Evolutionary conservation across 75 land plant genomes (phyloP).

Genomic region (Cryptomeria japonica): DNA sequence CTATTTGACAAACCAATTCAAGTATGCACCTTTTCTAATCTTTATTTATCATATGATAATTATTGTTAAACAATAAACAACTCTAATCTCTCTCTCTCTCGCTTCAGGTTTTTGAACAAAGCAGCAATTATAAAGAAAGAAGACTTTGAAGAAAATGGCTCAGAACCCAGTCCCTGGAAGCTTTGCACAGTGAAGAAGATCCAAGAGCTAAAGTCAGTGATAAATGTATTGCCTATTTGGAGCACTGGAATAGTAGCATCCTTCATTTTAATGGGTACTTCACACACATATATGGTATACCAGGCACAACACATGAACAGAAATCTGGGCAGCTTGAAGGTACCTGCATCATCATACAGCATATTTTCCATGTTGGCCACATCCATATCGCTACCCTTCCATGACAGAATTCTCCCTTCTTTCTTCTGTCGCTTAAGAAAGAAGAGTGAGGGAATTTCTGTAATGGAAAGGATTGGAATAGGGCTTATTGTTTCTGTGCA

Average conservation of each 20-base stretch:
- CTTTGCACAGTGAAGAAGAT: conserved; percentile 77
- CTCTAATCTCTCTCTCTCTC: background rate
- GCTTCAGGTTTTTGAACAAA: conserved; percentile 66
- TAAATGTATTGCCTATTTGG: conserved; percentile 76
- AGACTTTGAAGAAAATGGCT: conserved; percentile 30
- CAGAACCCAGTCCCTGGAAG: conserved; percentile 49
- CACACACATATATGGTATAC: conserved; percentile 57
- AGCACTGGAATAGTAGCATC: conserved; percentile 44
- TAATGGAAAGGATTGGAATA: conserved; percentile 66
- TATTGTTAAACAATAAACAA: too few relatives aligned
- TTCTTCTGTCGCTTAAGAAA: background rate
- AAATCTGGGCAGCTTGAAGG: conserved; percentile 37
- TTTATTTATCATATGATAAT: too few relatives aligned
- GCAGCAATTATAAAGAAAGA: conserved; percentile 51
- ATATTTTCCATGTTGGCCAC: conserved; percentile 46
- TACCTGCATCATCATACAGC: conserved; percentile 56
- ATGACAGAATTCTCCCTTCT: conserved; percentile 50
- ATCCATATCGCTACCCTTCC: conserved; percentile 55
- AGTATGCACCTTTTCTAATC: conserved; percentile 18
- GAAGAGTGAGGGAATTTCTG: conserved; percentile 38
- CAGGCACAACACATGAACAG: conserved; percentile 64
- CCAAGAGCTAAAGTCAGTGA: conserved; percentile 72
- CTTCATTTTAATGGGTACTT: conserved; percentile 36
- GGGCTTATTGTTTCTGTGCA: conserved; percentile 66
- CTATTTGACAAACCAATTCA: conserved; percentile 44